These are phyloP conservation scores for Exobasidium cylindrosporum DNA, from an alignment of 1,284 basidiomycete species.

Conservation along the genomic window DNA sequence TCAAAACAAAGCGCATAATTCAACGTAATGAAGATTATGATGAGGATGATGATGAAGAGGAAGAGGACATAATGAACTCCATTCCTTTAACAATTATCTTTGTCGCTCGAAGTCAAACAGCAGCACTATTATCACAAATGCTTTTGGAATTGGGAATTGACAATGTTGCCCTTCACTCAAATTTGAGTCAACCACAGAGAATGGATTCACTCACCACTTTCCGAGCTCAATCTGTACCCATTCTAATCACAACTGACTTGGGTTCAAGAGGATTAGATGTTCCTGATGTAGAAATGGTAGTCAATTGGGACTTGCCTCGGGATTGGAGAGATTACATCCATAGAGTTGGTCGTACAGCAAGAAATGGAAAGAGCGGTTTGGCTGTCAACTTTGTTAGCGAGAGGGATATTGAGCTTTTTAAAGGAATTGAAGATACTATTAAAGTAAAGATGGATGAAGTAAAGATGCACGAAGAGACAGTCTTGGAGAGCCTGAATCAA, in stretches of 20 bases:
- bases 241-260: conserved; percentile 54
- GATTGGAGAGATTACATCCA: conserved; percentile 64
- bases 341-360: conserved; percentile 76
- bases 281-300: conserved; percentile 77
- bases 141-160: conserved; percentile 68
- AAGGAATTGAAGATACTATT: conserved; percentile 81
- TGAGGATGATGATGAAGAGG: conserved; percentile 20
- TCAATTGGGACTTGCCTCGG: conserved; percentile 92
- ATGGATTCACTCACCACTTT: conserved; percentile 81
- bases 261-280: conserved; percentile 55
- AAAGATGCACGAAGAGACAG: conserved; percentile 67
- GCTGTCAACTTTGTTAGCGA: conserved; percentile 94
- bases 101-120: conserved; percentile 79
- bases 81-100: conserved; percentile 89
- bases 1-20: conserved; percentile 49
- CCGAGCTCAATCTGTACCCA: conserved; percentile 63
- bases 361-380: conserved; percentile 83
- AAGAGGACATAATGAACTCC: conserved; percentile 22
- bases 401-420: conserved; percentile 78
- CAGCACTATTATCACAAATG: conserved; percentile 74
- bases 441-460: conserved; percentile 59
- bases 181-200: conserved; percentile 84
- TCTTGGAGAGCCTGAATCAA: conserved; percentile 79
- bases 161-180: conserved; percentile 85
- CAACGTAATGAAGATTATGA: conserved; percentile 30